phyloP scores from a whole-genome alignment of 2,329 filamentous ascomycete species.

The Sporothrix variecibatus region DNA sequence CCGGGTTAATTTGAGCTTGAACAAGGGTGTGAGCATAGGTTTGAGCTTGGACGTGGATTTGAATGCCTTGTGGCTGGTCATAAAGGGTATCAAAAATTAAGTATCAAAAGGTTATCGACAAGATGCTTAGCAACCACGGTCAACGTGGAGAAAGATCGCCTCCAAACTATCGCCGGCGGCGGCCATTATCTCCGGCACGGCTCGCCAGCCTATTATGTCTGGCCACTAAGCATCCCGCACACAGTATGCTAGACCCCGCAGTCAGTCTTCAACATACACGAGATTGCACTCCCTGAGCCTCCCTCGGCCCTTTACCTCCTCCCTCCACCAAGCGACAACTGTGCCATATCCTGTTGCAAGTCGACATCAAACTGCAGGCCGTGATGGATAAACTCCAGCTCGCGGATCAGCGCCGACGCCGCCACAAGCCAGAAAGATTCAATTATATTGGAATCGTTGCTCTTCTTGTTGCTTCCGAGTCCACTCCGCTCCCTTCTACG shows the following conservation, averaged over 20 bases:
- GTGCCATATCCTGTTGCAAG: conserved; percentile 18
- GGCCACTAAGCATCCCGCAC: not conserved
- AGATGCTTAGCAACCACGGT: not conserved
- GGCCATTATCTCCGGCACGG: not conserved
- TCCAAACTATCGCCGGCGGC: not conserved
- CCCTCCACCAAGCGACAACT: not conserved
- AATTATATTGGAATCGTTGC: conserved; percentile 23
- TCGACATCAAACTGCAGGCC: conserved; percentile 1
- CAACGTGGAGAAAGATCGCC: not conserved
- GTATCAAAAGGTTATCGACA: not conserved
- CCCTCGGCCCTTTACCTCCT: not conserved
- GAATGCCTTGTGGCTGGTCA: not conserved
- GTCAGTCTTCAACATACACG: too few species aligned
- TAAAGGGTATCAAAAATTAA: not conserved
- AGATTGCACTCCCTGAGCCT: too few species aligned
- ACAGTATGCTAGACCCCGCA: too few species aligned
- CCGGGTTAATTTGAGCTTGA: too few species aligned
- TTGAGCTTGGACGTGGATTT: not conserved
- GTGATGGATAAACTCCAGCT: conserved; percentile 31
- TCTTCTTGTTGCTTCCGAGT: not conserved
- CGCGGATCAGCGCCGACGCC: conserved; percentile 36
- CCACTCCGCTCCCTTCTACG: not conserved
- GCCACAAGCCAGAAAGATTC: conserved; percentile 40
- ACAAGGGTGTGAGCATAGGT: too few species aligned
- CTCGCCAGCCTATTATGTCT: not conserved